Percentiles rank a stretch among this genome's conserved stretches.
phyloP scores from a whole-genome alignment of 2,329 filamentous ascomycete genomes.

The Karstenula rhodostoma region DNA sequence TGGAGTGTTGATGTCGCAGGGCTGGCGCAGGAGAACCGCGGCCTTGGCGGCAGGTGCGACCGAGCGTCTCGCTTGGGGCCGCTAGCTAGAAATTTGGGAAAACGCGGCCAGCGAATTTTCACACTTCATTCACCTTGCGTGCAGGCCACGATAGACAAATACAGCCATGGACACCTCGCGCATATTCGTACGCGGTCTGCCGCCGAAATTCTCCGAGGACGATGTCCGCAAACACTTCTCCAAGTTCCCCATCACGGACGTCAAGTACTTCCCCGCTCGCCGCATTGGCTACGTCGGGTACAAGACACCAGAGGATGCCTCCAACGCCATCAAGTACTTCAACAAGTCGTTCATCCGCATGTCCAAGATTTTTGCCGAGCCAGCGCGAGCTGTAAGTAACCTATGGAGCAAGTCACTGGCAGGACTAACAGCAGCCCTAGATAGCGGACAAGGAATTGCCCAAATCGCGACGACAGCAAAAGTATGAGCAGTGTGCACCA shows the following conservation, averaged over 20 bases:
- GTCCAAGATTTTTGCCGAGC: slow-evolving; percentile 90
- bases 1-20: slow-evolving; percentile 14
- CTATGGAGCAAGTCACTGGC: not conserved
- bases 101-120: not conserved
- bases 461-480: slow-evolving; percentile 44
- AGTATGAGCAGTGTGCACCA: slow-evolving; percentile 33
- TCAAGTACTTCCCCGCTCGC: slow-evolving; percentile 87
- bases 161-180: slow-evolving; percentile 74
- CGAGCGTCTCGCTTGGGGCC: slow-evolving; percentile 14
- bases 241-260: slow-evolving; percentile 82
- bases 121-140: not conserved
- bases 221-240: slow-evolving; percentile 92
- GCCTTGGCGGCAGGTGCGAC: slow-evolving; percentile 8
- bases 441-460: slow-evolving; percentile 45
- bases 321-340: slow-evolving; percentile 90
- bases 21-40: slow-evolving; percentile 13
- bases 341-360: slow-evolving; percentile 95
- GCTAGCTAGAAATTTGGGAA: slow-evolving; percentile 12
- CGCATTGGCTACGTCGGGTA: slow-evolving; percentile 97
- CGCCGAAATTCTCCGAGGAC: slow-evolving; percentile 82
- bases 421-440: slow-evolving; percentile 39
- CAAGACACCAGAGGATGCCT: slow-evolving; percentile 80
- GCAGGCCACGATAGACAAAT: not conserved
- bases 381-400: slow-evolving; percentile 77
- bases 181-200: slow-evolving; percentile 76